Percentiles rank a stretch among this genome's conserved stretches.
phyloP scores from a whole-genome alignment of 352 stramenopile genomes.

The Phytophthora citricola region DNA sequence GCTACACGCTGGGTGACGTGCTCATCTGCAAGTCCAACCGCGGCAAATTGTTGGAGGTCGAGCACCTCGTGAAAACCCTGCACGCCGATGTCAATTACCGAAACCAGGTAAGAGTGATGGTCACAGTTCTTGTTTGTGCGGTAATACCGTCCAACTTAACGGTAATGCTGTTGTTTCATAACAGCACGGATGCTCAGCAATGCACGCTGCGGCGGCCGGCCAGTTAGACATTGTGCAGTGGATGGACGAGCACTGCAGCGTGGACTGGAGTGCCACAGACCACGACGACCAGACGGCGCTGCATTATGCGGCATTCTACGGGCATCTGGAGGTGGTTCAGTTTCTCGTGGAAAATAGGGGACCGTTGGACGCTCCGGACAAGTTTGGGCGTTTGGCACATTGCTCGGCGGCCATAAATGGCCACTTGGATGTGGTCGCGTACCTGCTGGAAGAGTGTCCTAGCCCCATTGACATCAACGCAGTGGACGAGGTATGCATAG shows the following conservation, averaged over 20 bases:
- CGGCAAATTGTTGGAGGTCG: conserved; percentile 82
- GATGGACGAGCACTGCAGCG: conserved; percentile 64
- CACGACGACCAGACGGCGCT: conserved; percentile 86
- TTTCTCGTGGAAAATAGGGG: conserved; percentile 83
- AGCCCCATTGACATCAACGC: conserved; percentile 89
- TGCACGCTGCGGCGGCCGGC: conserved; percentile 79
- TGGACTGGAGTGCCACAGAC: conserved; percentile 71
- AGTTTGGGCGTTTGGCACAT: conserved; percentile 83
- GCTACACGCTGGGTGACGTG: conserved; percentile 86
- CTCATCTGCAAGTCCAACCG: conserved; percentile 88
- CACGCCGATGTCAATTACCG: conserved; percentile 87
- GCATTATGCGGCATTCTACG: conserved; percentile 89
- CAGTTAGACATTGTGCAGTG: conserved; percentile 86
- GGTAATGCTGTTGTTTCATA: conserved; percentile 4
- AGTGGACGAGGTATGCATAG: conserved; percentile 73
- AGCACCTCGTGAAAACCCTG: conserved; percentile 76
- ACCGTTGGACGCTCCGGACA: conserved; percentile 82
- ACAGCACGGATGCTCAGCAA: conserved; percentile 83
- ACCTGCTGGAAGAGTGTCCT: conserved; percentile 82
- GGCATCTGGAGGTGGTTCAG: conserved; percentile 88
- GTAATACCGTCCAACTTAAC: conserved; percentile 4
- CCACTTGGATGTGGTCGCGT: conserved; percentile 86
- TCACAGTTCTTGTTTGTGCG: conserved; percentile 1
- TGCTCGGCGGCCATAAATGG: conserved; percentile 88
- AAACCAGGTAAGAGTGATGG: conserved; percentile 64